Evolutionary conservation across 2,329 filamentous ascomycete species (phyloP), one percentile per base, ranked within the genome.

Genomic region (Ambrosiella beaveri): DNA sequence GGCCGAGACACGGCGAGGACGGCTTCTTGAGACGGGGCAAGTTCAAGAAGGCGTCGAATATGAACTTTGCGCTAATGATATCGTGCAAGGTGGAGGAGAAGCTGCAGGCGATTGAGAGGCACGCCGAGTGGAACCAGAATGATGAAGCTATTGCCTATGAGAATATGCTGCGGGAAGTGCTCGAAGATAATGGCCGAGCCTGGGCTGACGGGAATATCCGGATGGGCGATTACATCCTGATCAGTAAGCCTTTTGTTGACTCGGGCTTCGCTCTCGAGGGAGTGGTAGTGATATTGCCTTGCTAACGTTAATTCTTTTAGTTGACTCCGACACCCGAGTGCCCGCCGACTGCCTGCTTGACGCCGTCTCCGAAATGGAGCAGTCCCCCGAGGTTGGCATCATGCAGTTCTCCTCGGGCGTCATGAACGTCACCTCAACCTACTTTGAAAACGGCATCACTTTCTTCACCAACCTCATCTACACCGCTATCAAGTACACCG

Each of bases 131-230:
- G 85, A 81, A 75, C 39, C 82, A 86, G 65, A 74, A 77, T 51
- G 80, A 87, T 60, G 85, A 88, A 67, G 78, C 78, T 6, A 70
- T 74, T 60, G 82, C 81, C 1, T 88, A 88, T 65, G 77, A 83
- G 67, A 69, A 74, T 64, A 75, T 79, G 61, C 75, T 90, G 47
- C 77, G 80, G 63, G 77, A 84, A 60, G 78, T 84, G 15, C 74
- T 90, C 41, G 76, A 82, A 52, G 79, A 82, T 54, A 75, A 86
- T 59, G 81, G 82, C 15, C 79, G 83, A 36, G 85, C 85, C 36
- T 86, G 84, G 85, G 87, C 87, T 15, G 86, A 88, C 66, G 88
- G 88, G 62, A 89, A 93, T 68, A 84, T 95, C 64, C 86, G 88
- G 56, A 74, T 94, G 19, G 88, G 88, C 58, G 88, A 94, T 70